phyloP scores from a whole-genome alignment of 2,329 filamentous ascomycete genomes.

The Calonectria pauciramosa region DNA sequence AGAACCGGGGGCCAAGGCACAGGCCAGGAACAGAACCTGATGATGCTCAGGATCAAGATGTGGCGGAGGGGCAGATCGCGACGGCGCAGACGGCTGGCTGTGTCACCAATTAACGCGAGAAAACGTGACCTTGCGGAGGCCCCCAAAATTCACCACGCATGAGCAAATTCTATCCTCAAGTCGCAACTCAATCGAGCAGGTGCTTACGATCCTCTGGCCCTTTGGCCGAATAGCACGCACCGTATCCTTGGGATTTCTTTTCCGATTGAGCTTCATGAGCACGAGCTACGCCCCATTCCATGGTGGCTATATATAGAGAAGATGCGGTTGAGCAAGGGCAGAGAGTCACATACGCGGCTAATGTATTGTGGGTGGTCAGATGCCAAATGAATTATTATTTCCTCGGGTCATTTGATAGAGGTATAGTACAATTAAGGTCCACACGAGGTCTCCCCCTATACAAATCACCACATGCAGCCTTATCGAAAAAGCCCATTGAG shows the following conservation, averaged over 20 bases:
- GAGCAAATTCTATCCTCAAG: neutral
- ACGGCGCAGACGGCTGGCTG: slow-evolving; percentile 36
- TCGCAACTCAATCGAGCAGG: neutral
- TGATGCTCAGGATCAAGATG: slow-evolving; percentile 25
- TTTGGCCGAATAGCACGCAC: neutral
- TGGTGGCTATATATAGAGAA: slow-evolving; percentile 1
- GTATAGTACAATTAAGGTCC: slow-evolving; percentile 39
- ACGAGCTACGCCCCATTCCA: neutral
- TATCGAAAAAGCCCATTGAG: slow-evolving; percentile 1
- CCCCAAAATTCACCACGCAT: slow-evolving; percentile 6
- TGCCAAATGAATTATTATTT: slow-evolving; percentile 13
- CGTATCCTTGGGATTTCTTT: neutral
- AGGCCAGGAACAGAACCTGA: slow-evolving; percentile 2
- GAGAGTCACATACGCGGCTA: neutral
- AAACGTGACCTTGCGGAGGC: slow-evolving; percentile 45
- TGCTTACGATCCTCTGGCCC: neutral
- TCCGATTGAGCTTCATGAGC: neutral
- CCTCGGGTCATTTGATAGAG: slow-evolving; percentile 9
- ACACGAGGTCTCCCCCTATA: slow-evolving; percentile 21
- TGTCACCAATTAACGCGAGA: slow-evolving; percentile 49
- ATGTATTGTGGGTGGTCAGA: neutral
- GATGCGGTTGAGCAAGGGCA: neutral
- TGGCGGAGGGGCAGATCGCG: slow-evolving; percentile 47
- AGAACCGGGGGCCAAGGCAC: neutral
- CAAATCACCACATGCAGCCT: slow-evolving; percentile 17